These are phyloP conservation scores for Pseudogymnoascus sp. DNA, from an alignment of 2,329 filamentous ascomycete species.

Conservation along the genomic window DNA sequence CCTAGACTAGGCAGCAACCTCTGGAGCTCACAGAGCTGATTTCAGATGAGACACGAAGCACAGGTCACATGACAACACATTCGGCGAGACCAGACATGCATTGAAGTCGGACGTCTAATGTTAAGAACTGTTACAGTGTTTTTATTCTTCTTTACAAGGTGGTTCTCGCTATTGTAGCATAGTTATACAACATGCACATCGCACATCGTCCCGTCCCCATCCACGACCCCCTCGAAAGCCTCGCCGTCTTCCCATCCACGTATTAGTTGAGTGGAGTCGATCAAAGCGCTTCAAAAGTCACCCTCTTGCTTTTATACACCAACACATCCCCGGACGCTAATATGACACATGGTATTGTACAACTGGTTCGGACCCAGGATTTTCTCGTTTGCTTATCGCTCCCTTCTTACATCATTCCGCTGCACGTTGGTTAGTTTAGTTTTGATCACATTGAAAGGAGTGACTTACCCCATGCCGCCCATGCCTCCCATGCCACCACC, in stretches of 20 bases:
- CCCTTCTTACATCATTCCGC: conserved; percentile 28
- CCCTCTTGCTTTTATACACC: conserved; percentile 3
- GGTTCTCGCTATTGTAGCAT: not conserved
- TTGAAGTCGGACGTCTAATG: not conserved
- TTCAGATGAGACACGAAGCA: not conserved
- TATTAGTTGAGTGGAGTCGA: conserved; percentile 7
- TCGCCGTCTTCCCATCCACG: conserved; percentile 1
- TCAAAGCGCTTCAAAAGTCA: not conserved
- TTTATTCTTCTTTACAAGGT: conserved; percentile 3
- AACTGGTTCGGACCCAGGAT: conserved; percentile 1
- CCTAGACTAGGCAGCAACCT: not conserved
- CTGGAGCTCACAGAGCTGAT: not conserved
- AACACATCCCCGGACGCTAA: conserved; percentile 6
- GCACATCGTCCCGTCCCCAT: not conserved
- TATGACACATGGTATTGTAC: conserved; percentile 8
- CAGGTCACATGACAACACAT: not conserved
- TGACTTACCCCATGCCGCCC: conserved; percentile 49
- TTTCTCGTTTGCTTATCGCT: not conserved
- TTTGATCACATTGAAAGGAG: not conserved
- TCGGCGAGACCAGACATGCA: not conserved
- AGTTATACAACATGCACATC: conserved; percentile 3
- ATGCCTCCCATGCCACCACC: conserved; percentile 55
- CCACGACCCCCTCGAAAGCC: not conserved
- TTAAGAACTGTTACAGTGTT: conserved; percentile 2
- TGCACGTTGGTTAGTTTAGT: conserved; percentile 12